Percentiles rank a stretch among this genome's conserved stretches.
Conservation (phyloP, 2,329 filamentous ascomycete genomes). For the Fusarium sp. region DNA sequence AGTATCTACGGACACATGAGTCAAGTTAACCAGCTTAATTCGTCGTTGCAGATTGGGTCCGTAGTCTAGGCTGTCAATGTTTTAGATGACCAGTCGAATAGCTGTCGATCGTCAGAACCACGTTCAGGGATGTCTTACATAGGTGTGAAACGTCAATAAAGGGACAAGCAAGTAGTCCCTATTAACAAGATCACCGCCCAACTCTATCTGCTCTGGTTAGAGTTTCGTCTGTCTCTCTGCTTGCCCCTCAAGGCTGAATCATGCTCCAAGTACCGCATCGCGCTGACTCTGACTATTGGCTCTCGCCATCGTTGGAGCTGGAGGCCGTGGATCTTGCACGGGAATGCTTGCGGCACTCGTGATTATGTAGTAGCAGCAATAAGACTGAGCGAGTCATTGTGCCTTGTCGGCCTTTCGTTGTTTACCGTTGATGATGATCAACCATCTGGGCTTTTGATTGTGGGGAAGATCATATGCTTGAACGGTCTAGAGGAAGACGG, state of each 20-base stretch:
- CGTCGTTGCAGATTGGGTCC: background rate
- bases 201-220: slow-evolving; percentile 14
- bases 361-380: background rate
- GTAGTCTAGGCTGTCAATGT: background rate
- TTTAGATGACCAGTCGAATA: slow-evolving; percentile 1
- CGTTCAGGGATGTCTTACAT: background rate
- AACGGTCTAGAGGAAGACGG: slow-evolving; percentile 1
- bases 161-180: slow-evolving; percentile 6
- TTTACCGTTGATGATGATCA: slow-evolving; percentile 15
- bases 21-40: slow-evolving; percentile 20
- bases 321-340: background rate
- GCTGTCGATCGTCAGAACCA: slow-evolving; percentile 5
- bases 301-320: slow-evolving; percentile 33
- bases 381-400: slow-evolving; percentile 24
- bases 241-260: slow-evolving; percentile 32
- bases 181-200: slow-evolving; percentile 19
- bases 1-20: slow-evolving; percentile 18
- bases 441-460: slow-evolving; percentile 9
- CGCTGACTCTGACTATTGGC: slow-evolving; percentile 7
- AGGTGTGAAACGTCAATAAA: slow-evolving; percentile 17
- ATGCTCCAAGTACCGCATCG: background rate
- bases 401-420: background rate
- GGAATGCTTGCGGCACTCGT: slow-evolving; percentile 5
- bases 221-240: slow-evolving; percentile 25
- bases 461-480: slow-evolving; percentile 14